These are phyloP conservation scores for Aaosphaeria pasadenensis DNA, from an alignment of 2,329 filamentous ascomycete species.

Conservation along the genomic window DNA sequence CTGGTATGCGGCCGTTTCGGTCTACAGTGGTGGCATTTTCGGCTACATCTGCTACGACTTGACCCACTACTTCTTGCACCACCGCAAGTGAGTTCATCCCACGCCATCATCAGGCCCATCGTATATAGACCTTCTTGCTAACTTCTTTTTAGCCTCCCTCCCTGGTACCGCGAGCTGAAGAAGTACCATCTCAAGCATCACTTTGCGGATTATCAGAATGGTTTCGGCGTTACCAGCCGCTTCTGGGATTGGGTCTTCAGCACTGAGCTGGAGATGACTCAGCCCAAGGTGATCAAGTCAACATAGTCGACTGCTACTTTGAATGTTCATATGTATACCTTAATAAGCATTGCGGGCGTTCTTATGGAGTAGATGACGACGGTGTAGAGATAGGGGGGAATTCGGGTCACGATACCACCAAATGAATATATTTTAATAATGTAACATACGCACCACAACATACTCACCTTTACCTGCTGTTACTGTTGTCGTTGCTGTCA, in stretches of 20 bases:
- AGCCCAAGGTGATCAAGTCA: conserved; percentile 51
- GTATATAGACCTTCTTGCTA: conserved; percentile 1
- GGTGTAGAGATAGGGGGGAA: too few species aligned
- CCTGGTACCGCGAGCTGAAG: conserved; percentile 89
- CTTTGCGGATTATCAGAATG: conserved; percentile 96
- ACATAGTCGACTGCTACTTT: conserved; percentile 10
- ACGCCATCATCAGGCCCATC: too few species aligned
- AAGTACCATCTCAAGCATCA: conserved; percentile 97
- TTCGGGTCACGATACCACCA: too few species aligned
- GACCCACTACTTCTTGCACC: conserved; percentile 98
- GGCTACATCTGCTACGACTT: conserved; percentile 96
- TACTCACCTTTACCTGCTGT: too few species aligned
- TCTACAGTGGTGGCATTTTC: conserved; percentile 88
- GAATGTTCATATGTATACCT: too few species aligned
- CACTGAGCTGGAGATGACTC: conserved; percentile 66
- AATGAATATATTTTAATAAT: too few species aligned
- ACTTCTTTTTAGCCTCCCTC: conserved; percentile 59
- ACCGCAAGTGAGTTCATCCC: conserved; percentile 65
- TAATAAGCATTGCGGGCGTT: too few species aligned
- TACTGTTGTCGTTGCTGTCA: too few species aligned
- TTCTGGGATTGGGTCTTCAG: conserved; percentile 96
- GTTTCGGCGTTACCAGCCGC: conserved; percentile 91
- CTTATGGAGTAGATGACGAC: too few species aligned
- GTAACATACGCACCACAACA: too few species aligned
- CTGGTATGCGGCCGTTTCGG: conserved; percentile 76